Conservation (phyloP, 2,329 filamentous ascomycete species). For the Neofusicoccum ribis region DNA sequence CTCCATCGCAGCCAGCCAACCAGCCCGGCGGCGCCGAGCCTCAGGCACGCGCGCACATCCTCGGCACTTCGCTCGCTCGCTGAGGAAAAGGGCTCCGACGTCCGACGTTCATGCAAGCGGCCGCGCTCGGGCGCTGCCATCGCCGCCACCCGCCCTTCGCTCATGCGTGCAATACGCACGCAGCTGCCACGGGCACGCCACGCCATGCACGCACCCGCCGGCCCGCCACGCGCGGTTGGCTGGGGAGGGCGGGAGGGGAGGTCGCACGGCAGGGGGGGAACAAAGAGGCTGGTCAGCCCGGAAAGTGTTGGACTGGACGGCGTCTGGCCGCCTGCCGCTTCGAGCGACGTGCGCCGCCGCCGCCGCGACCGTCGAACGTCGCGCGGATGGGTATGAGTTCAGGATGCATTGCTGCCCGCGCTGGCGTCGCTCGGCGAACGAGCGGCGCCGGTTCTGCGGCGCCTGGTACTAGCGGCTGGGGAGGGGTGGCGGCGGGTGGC, state of each 20-base stretch:
- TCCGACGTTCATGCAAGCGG: background rate
- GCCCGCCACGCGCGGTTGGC: too few relatives aligned
- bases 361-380: conserved; percentile 4
- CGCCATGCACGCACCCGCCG: too few relatives aligned
- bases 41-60: background rate
- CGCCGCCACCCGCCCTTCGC: background rate
- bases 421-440: background rate
- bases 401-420: conserved; percentile 2
- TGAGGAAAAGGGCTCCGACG: background rate
- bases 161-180: too few relatives aligned
- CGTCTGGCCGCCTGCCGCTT: background rate
- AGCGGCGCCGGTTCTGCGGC: too few relatives aligned
- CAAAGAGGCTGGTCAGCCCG: too few relatives aligned
- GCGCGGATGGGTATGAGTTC: background rate
- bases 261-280: too few relatives aligned
- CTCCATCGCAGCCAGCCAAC: too few relatives aligned
- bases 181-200: too few relatives aligned
- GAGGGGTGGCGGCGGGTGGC: too few relatives aligned
- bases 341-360: background rate
- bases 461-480: too few relatives aligned
- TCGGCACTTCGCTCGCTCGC: background rate
- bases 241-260: too few relatives aligned
- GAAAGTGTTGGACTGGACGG: too few relatives aligned
- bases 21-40: background rate
- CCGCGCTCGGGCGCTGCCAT: background rate